A percentile compares a stretch with the other conserved stretches of the same genome.
These are phyloP conservation scores for Laguncularia racemosa DNA, from an alignment of 345 rosid genomes.

Conservation along the genomic window DNA sequence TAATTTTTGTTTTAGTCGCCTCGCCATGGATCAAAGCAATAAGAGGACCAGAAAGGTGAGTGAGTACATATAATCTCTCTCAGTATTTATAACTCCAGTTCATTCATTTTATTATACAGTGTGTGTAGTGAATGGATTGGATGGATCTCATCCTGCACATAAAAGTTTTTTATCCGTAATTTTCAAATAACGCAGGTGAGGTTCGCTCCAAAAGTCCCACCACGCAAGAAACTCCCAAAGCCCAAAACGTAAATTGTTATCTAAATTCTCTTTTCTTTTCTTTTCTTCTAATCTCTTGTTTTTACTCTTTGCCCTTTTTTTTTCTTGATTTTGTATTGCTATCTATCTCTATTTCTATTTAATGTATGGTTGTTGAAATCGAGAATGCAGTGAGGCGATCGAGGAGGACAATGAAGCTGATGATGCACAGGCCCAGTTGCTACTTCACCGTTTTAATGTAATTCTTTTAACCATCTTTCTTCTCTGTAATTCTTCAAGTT, in stretches of 20 bases:
- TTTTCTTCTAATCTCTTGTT: no score
- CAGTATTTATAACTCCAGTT: no score
- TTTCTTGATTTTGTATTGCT: neutral
- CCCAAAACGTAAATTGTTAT: slow-evolving; percentile 16
- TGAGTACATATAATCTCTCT: no score
- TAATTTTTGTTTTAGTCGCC: neutral
- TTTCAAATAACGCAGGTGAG: slow-evolving; percentile 19
- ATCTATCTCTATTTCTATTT: neutral
- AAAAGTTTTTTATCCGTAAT: no score
- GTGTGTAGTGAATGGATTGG: no score
- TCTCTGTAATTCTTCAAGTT: neutral
- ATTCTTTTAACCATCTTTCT: neutral
- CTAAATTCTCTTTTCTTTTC: no score
- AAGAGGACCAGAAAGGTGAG: neutral
- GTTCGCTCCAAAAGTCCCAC: slow-evolving; percentile 34
- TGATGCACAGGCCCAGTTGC: slow-evolving; percentile 30
- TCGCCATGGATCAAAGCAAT: slow-evolving; percentile 3
- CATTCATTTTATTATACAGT: no score
- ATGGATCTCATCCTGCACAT: no score
- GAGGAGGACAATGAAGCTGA: slow-evolving; percentile 22
- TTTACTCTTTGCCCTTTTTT: neutral
- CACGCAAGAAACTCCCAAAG: slow-evolving; percentile 24
- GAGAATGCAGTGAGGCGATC: slow-evolving; percentile 19
- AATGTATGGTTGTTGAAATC: neutral
- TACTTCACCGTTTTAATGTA: slow-evolving; percentile 39